Evolutionary conservation across 2,329 filamentous ascomycete species (phyloP).

Genomic region (Cladophialophora carrionii): DNA sequence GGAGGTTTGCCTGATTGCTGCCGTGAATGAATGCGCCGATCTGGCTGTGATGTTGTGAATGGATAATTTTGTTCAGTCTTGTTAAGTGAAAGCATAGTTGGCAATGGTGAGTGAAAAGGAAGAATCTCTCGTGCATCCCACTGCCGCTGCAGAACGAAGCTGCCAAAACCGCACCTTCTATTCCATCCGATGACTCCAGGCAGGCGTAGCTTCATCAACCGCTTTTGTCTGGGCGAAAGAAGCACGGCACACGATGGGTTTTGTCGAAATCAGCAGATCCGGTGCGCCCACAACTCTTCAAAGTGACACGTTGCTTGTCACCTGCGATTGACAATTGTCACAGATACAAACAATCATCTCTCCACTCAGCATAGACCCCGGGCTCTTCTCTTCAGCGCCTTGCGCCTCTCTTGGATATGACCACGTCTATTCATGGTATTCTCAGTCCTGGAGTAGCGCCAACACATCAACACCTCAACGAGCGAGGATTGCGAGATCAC

Average conservation of each 20-base stretch:
- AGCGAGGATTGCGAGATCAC: background rate
- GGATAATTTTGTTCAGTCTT: constrained; percentile 8
- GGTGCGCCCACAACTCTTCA: background rate
- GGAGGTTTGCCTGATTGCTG: constrained; percentile 11
- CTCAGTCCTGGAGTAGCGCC: background rate
- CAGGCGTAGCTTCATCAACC: constrained; percentile 12
- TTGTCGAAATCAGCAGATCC: background rate
- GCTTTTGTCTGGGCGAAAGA: background rate
- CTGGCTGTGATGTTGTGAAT: constrained; percentile 5
- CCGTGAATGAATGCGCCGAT: constrained; percentile 17
- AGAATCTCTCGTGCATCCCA: background rate
- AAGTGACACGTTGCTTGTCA: background rate
- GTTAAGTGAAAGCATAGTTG: background rate
- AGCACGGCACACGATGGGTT: background rate
- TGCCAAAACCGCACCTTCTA: constrained; percentile 5
- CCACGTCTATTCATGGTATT: background rate
- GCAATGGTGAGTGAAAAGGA: background rate
- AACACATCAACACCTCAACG: background rate
- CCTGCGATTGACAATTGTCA: background rate
- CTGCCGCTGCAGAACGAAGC: background rate
- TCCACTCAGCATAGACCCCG: background rate
- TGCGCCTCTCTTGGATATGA: constrained; percentile 4
- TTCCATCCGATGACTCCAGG: background rate
- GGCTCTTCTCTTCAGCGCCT: background rate
- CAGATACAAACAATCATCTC: background rate